Evolutionary conservation across 495 filamentous ascomycete species (phyloP).

Genomic region (Xanthoparmelia taractica): DNA sequence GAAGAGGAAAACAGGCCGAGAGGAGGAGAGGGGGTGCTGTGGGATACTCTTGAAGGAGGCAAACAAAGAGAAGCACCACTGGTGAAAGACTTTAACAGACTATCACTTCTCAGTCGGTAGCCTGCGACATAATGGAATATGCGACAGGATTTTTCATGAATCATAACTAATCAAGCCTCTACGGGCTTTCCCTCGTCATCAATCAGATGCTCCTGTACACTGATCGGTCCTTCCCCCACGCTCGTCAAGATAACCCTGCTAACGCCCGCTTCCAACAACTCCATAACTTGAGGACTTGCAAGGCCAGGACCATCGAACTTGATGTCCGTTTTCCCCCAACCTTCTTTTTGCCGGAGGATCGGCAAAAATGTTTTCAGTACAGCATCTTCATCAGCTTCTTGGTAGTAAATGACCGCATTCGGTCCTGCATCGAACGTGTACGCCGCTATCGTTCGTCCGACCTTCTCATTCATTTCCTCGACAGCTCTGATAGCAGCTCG

Average conservation of each 20-base stretch:
- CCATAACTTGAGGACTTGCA: slow-evolving; percentile 35
- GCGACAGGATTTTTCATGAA: background rate
- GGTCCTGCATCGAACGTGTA: slow-evolving; percentile 98
- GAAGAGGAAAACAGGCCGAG: slow-evolving; percentile 29
- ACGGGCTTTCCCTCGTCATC: slow-evolving; percentile 55
- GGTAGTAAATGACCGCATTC: slow-evolving; percentile 92
- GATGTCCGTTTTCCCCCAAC: slow-evolving; percentile 34
- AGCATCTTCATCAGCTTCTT: slow-evolving; percentile 60
- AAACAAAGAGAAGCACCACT: slow-evolving; percentile 34
- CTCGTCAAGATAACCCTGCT: slow-evolving; percentile 82
- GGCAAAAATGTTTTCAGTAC: slow-evolving; percentile 65
- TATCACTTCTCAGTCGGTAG: slow-evolving; percentile 45
- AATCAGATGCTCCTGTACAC: slow-evolving; percentile 69
- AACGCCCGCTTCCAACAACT: slow-evolving; percentile 63
- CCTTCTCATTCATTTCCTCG: slow-evolving; percentile 68
- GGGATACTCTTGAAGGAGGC: slow-evolving; percentile 33
- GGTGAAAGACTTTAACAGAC: slow-evolving; percentile 43
- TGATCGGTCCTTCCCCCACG: slow-evolving; percentile 83
- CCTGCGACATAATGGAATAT: background rate
- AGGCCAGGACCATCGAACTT: slow-evolving; percentile 41
- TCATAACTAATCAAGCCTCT: background rate
- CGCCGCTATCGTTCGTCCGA: slow-evolving; percentile 67
- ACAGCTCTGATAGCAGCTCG: slow-evolving; percentile 78
- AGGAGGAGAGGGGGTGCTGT: slow-evolving; percentile 36
- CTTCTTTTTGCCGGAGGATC: slow-evolving; percentile 37